phyloP scores from a whole-genome alignment of 176 grass and related monocot species.

The Musa itinerans region DNA sequence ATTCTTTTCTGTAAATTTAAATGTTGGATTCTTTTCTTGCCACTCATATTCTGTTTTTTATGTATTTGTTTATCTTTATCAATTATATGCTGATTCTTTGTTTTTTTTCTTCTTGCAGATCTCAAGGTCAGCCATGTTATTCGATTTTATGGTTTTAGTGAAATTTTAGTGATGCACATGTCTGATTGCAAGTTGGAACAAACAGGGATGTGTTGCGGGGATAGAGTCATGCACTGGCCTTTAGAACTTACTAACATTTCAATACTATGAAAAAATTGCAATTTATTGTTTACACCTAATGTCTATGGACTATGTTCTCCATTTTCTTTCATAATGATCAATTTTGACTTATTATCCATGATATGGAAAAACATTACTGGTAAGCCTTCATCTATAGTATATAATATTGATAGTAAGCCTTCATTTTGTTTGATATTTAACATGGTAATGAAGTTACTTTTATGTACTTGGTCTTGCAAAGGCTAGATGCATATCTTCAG shows the following conservation, averaged over 20 bases:
- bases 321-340: neutral
- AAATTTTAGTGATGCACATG: constrained; percentile 8
- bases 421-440: too few species aligned
- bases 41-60: neutral
- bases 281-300: neutral
- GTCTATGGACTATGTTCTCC: neutral
- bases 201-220: too few species aligned
- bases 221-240: too few species aligned
- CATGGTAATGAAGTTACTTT: too few species aligned
- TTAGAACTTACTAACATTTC: too few species aligned
- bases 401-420: too few species aligned
- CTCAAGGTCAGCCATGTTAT: constrained; percentile 67
- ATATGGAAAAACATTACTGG: neutral
- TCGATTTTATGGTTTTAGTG: constrained; percentile 18
- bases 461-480: too few species aligned
- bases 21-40: neutral
- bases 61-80: neutral
- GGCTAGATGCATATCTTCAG: too few species aligned
- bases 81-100: neutral
- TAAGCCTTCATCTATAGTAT: too few species aligned
- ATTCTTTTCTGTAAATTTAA: neutral
- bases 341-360: neutral
- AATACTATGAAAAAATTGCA: neutral
- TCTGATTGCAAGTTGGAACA: neutral
- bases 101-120: constrained; percentile 40